Percentiles rank a stretch among this genome's conserved stretches.
Evolutionary conservation across 371 early-diverging fungal species (phyloP).

Genomic region (Haplosporangium sp.): DNA sequence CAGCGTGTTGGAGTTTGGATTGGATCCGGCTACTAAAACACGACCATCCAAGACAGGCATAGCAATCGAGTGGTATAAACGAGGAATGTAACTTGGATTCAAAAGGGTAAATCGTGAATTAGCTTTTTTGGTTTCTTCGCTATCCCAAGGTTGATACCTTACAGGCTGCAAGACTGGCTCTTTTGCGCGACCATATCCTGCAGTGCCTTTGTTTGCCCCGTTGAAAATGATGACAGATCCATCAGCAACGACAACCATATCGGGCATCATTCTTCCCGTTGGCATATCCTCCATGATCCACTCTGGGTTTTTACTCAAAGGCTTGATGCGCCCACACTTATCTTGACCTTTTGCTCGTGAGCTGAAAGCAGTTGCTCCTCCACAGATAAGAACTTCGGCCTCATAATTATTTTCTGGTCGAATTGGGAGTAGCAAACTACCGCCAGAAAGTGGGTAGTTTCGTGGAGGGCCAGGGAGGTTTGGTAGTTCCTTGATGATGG

Average conservation of each 20-base stretch:
- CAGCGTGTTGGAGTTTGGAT: conserved; percentile 55
- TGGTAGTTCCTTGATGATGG: conserved; percentile 62
- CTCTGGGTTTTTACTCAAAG: conserved; percentile 25
- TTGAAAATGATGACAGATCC: conserved; percentile 63
- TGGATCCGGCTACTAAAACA: conserved; percentile 62
- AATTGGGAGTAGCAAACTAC: conserved; percentile 63
- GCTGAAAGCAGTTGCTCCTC: conserved; percentile 54
- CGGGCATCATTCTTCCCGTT: conserved; percentile 61
- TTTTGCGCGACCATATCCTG: conserved; percentile 56
- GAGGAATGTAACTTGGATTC: conserved; percentile 55
- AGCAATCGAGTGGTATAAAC: conserved; percentile 64
- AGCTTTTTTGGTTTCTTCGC: conserved; percentile 1
- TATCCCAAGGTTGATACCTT: conserved; percentile 57
- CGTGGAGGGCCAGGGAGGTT: conserved; percentile 67
- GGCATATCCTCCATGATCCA: conserved; percentile 61
- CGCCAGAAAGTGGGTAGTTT: conserved; percentile 74
- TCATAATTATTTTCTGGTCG: conserved; percentile 58
- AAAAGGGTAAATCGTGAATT: conserved; percentile 52
- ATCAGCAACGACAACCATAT: conserved; percentile 59
- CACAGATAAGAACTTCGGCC: conserved; percentile 60
- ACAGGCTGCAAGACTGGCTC: conserved; percentile 58
- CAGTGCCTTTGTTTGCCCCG: conserved; percentile 60
- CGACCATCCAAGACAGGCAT: conserved; percentile 63
- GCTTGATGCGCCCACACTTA: conserved; percentile 55
- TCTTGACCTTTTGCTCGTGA: conserved; percentile 31